A percentile compares a stretch with the other conserved stretches of the same genome.
Evolutionary conservation across 1,139 yeast genomes (phyloP).

Genomic region (Yamadazyma diddensiae): DNA sequence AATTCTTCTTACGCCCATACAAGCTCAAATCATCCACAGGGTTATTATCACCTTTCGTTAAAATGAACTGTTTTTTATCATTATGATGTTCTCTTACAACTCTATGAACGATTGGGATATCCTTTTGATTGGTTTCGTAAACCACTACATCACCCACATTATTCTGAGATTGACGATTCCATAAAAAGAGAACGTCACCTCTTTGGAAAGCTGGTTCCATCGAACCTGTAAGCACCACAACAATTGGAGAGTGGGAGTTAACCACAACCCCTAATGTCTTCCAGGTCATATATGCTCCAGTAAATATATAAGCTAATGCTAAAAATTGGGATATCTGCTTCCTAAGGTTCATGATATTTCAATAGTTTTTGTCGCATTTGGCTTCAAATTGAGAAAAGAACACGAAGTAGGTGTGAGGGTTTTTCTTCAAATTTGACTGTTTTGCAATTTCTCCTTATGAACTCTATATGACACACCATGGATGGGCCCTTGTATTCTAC

Average conservation of each 20-base stretch:
- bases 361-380: no score
- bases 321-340: conserved; percentile 55
- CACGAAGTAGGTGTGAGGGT: no score
- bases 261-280: conserved; percentile 75
- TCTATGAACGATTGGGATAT: conserved; percentile 94
- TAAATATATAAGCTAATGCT: conserved; percentile 71
- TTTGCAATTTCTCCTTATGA: no score
- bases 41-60: conserved; percentile 97
- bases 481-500: no score
- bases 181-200: conserved; percentile 87
- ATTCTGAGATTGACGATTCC: conserved; percentile 73
- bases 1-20: conserved; percentile 73
- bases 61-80: conserved; percentile 60
- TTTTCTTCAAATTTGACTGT: no score
- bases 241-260: conserved; percentile 89
- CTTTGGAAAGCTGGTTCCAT: conserved; percentile 99
- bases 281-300: conserved; percentile 93
- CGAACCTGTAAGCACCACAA: conserved; percentile 94
- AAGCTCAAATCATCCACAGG: conserved; percentile 86
- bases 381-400: no score
- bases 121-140: conserved; percentile 77
- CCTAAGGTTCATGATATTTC: conserved; percentile 46
- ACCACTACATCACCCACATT: conserved; percentile 95
- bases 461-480: no score
- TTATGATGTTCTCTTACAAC: conserved; percentile 79